Conservation (phyloP, 441 rosid species). For the Erysimum cheiri region DNA sequence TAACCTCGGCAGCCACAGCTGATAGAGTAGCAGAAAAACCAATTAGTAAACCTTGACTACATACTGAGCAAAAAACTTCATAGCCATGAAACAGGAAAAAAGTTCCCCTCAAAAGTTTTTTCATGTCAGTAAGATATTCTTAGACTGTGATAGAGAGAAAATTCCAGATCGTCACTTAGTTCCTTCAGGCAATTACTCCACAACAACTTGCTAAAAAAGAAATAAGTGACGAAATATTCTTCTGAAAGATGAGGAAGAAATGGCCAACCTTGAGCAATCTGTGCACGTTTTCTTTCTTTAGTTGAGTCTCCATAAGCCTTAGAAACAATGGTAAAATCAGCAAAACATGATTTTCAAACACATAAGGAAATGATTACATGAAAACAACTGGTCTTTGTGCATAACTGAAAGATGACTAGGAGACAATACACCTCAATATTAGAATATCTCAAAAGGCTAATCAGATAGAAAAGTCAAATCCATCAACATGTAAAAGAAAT, state of each 20-base stretch:
- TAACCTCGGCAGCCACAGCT: conserved; percentile 96
- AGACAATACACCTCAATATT: conserved; percentile 25
- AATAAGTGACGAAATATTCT: not conserved
- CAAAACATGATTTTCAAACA: conserved; percentile 17
- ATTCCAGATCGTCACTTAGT: conserved; percentile 11
- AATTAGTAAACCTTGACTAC: conserved; percentile 23
- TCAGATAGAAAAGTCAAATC: not conserved
- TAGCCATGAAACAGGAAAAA: conserved; percentile 15
- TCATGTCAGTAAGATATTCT: conserved; percentile 9
- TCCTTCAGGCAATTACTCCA: not conserved
- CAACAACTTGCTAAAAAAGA: conserved; percentile 3
- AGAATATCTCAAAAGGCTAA: conserved; percentile 23
- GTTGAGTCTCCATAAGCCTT: conserved; percentile 97
- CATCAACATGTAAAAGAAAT: conserved; percentile 1
- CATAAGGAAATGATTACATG: conserved; percentile 14
- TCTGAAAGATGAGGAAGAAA: conserved; percentile 5
- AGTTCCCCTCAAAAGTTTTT: not conserved
- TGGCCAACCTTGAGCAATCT: conserved; percentile 94
- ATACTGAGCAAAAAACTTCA: conserved; percentile 20
- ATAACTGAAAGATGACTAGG: conserved; percentile 9
- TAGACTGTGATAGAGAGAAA: conserved; percentile 2
- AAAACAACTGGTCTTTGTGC: conserved; percentile 4
- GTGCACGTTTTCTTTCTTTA: conserved; percentile 93
- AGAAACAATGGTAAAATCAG: conserved; percentile 35
- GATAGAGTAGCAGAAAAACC: conserved; percentile 39